Evolutionary conservation across 352 stramenopile genomes (phyloP).

Genomic region (Thalassiosira exigua): DNA sequence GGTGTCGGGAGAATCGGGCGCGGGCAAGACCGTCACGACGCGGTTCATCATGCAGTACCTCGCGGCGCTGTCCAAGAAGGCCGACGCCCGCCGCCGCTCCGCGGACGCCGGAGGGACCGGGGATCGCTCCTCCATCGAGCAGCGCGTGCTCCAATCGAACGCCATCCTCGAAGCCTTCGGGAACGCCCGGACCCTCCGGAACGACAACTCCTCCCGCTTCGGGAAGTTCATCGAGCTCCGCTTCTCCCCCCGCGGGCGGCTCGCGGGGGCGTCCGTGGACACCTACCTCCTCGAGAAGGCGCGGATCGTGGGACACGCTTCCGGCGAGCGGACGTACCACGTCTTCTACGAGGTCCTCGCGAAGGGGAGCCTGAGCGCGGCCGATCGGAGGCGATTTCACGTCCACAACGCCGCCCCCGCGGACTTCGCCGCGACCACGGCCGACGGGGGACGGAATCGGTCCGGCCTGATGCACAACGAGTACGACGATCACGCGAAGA

Average conservation of each 20-base stretch:
- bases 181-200: constrained; percentile 94
- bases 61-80: constrained; percentile 74
- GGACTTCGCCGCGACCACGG: constrained; percentile 81
- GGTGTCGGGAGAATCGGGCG: constrained; percentile 87
- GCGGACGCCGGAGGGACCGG: not conserved
- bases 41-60: constrained; percentile 98
- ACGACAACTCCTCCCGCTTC: constrained; percentile 97
- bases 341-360: constrained; percentile 95
- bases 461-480: constrained; percentile 61
- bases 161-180: constrained; percentile 93
- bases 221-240: constrained; percentile 98
- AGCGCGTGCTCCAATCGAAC: constrained; percentile 94
- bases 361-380: constrained; percentile 75
- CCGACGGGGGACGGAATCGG: constrained; percentile 79
- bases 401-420: constrained; percentile 25
- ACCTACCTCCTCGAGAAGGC: constrained; percentile 94
- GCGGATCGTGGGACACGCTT: constrained; percentile 90
- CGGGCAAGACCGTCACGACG: constrained; percentile 96
- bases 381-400: constrained; percentile 51
- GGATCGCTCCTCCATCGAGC: constrained; percentile 77
- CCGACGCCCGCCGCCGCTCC: not conserved
- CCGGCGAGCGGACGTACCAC: constrained; percentile 95
- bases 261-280: constrained; percentile 85
- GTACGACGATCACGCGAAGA: constrained; percentile 79
- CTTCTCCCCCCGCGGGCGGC: constrained; percentile 81